Conservation (phyloP, 106 monocot genomes). For the Hemerocallis citrina region DNA sequence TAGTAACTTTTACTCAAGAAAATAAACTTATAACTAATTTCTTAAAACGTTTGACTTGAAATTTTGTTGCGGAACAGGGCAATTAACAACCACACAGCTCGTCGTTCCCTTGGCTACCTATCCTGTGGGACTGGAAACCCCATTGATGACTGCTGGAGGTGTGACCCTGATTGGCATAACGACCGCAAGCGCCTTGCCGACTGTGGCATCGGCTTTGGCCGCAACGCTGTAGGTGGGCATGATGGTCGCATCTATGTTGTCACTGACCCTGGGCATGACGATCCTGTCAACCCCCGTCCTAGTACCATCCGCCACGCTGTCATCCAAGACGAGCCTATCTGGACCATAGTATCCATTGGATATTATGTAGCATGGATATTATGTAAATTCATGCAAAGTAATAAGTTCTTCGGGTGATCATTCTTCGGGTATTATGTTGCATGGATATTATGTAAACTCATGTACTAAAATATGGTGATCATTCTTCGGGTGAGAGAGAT, state of each 20-base stretch:
- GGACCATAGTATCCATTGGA: no score
- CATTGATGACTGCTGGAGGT: constrained; percentile 82
- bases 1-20: no score
- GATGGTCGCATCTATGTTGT: constrained; percentile 31
- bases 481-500: no score
- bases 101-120: constrained; percentile 7
- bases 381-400: no score
- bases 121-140: constrained; percentile 61
- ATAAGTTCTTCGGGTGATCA: no score
- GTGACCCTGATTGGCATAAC: constrained; percentile 34
- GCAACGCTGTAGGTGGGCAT: constrained; percentile 32
- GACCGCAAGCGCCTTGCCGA: constrained; percentile 66
- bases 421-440: no score
- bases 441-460: no score
- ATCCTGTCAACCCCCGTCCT: constrained; percentile 26
- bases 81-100: not conserved
- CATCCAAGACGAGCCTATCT: constrained; percentile 37
- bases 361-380: no score
- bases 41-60: no score
- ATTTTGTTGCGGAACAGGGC: constrained; percentile 20
- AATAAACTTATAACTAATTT: no score
- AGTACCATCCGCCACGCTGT: constrained; percentile 34
- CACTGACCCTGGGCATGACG: constrained; percentile 23
- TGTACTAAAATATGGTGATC: no score
- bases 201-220: constrained; percentile 76